Evolutionary conservation across 805 yeast genomes (phyloP).

Genomic region (Metschnikowia gruessii): DNA sequence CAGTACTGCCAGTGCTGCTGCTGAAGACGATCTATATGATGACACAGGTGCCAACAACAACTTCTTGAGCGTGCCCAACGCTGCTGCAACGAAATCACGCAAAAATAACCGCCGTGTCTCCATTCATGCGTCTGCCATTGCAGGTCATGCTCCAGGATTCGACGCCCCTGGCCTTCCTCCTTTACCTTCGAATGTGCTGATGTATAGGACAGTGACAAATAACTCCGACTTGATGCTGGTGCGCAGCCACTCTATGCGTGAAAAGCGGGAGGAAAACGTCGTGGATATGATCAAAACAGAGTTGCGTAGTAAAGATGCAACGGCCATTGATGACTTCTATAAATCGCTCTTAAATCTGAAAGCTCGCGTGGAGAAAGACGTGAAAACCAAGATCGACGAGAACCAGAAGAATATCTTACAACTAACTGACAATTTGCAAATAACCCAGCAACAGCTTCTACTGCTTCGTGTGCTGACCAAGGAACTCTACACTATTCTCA

Average conservation of each 20-base stretch:
- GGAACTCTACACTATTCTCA: conserved; percentile 58
- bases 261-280: conserved; percentile 13
- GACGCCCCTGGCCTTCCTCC: conserved; percentile 16
- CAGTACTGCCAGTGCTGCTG: neutral
- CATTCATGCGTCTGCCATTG: conserved; percentile 20
- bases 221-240: conserved; percentile 14
- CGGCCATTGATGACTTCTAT: conserved; percentile 69
- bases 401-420: conserved; percentile 61
- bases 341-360: conserved; percentile 50
- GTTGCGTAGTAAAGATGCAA: conserved; percentile 63
- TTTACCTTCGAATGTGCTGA: conserved; percentile 21
- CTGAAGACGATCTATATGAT: neutral
- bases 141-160: conserved; percentile 8
- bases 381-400: conserved; percentile 55
- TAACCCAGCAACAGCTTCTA: conserved; percentile 64
- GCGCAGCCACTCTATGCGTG: conserved; percentile 11
- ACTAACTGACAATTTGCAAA: conserved; percentile 56
- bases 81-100: conserved; percentile 13
- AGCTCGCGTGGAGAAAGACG: conserved; percentile 50
- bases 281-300: conserved; percentile 29
- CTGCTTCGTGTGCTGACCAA: conserved; percentile 57
- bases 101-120: conserved; percentile 19
- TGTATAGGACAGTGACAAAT: conserved; percentile 16
- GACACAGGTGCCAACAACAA: neutral
- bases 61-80: conserved; percentile 9